Conservation (phyloP, 1,284 basidiomycete species). For the Neolentinus lepideus region DNA sequence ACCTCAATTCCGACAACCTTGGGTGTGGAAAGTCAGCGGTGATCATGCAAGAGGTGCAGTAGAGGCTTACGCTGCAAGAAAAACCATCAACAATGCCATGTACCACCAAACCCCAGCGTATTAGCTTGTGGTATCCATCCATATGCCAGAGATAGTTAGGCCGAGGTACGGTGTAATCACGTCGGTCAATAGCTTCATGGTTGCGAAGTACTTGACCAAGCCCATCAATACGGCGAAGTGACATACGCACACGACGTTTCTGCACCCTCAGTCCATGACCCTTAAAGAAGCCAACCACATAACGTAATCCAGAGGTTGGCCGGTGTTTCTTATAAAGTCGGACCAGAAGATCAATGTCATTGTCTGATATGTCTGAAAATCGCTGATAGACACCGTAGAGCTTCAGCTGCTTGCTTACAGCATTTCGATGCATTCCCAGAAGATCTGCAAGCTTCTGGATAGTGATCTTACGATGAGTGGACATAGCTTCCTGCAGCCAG, state of each 20-base stretch:
- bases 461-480: slow-evolving; percentile 1
- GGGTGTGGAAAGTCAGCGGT: neutral
- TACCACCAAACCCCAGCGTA: slow-evolving; percentile 41
- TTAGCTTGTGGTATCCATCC: slow-evolving; percentile 44
- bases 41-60: slow-evolving; percentile 4
- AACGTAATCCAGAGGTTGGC: slow-evolving; percentile 7
- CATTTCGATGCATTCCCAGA: slow-evolving; percentile 5
- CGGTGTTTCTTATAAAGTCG: slow-evolving; percentile 1
- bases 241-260: slow-evolving; percentile 1
- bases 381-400: slow-evolving; percentile 1
- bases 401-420: slow-evolving; percentile 4
- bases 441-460: slow-evolving; percentile 3
- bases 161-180: slow-evolving; percentile 22
- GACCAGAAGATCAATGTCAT: slow-evolving; percentile 5
- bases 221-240: slow-evolving; percentile 13
- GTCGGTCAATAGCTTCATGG: slow-evolving; percentile 13
- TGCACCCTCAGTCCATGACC: slow-evolving; percentile 6
- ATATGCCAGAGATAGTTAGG: slow-evolving; percentile 40
- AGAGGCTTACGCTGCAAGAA: slow-evolving; percentile 23
- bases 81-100: slow-evolving; percentile 41
- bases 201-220: slow-evolving; percentile 11
- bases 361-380: slow-evolving; percentile 5
- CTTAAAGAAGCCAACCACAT: slow-evolving; percentile 8
- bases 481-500: slow-evolving; percentile 5
- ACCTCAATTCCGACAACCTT: slow-evolving; percentile 27